phyloP scores from a whole-genome alignment of 805 yeast species.

The Barnettozyma sp. region DNA sequence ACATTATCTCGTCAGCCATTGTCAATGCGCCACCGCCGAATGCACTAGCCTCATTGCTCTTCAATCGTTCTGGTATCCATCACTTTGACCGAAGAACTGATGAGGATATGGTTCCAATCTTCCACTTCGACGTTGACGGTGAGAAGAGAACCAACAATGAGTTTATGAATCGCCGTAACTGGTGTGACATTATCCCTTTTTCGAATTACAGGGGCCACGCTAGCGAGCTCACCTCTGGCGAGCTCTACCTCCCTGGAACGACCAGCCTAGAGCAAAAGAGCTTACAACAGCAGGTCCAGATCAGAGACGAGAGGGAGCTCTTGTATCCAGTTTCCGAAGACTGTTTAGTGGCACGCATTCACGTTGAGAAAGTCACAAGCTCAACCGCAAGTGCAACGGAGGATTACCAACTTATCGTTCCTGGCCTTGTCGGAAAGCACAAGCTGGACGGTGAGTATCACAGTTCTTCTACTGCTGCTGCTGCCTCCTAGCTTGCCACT shows the following conservation, averaged over 20 bases:
- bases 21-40: slow-evolving; percentile 91
- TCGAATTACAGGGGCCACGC: slow-evolving; percentile 27
- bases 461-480: slow-evolving; percentile 11
- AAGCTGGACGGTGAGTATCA: slow-evolving; percentile 17
- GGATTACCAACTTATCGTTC: slow-evolving; percentile 66
- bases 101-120: slow-evolving; percentile 78
- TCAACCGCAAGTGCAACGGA: slow-evolving; percentile 46
- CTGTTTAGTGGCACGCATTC: slow-evolving; percentile 61
- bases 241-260: slow-evolving; percentile 38
- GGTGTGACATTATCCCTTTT: slow-evolving; percentile 59
- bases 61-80: slow-evolving; percentile 60
- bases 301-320: slow-evolving; percentile 29
- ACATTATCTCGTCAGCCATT: slow-evolving; percentile 85
- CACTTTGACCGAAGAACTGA: slow-evolving; percentile 56
- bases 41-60: slow-evolving; percentile 68
- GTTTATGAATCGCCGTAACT: slow-evolving; percentile 63
- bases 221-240: slow-evolving; percentile 25
- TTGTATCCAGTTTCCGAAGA: slow-evolving; percentile 50
- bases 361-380: slow-evolving; percentile 57
- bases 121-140: slow-evolving; percentile 53
- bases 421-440: slow-evolving; percentile 36
- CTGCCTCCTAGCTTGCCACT: no score
- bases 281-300: slow-evolving; percentile 5
- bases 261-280: slow-evolving; percentile 13
- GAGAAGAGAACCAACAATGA: slow-evolving; percentile 38